Conservation (phyloP, 1,284 basidiomycete species). For the Vanrija humicola region DNA sequence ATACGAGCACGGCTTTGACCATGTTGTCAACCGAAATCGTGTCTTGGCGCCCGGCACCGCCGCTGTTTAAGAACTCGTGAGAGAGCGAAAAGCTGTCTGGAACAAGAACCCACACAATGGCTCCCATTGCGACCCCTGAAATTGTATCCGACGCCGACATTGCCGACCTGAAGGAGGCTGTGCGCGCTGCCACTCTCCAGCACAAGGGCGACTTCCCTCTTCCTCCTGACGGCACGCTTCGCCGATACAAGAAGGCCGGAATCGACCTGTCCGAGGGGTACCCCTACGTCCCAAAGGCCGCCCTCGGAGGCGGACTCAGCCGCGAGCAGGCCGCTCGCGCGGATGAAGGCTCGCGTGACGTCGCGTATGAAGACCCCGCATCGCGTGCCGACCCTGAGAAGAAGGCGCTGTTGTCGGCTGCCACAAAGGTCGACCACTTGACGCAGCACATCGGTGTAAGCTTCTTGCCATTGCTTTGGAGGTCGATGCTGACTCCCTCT, state of each 20-base stretch:
- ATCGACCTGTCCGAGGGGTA: constrained; percentile 37
- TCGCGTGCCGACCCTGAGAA: constrained; percentile 37
- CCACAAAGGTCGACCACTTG: constrained; percentile 31
- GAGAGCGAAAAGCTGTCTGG: too few species aligned
- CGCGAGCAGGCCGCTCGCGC: constrained; percentile 32
- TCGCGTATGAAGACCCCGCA: constrained; percentile 30
- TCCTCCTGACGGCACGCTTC: constrained; percentile 33
- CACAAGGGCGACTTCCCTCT: constrained; percentile 17
- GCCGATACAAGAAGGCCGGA: constrained; percentile 36
- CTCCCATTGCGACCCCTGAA: constrained; percentile 17
- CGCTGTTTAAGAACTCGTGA: too few species aligned
- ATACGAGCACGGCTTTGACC: too few species aligned
- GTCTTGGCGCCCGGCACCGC: too few species aligned
- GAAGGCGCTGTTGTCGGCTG: constrained; percentile 40
- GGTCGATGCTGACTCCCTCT: neutral
- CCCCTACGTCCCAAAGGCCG: constrained; percentile 36
- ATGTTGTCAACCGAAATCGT: too few species aligned
- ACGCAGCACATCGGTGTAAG: constrained; percentile 29
- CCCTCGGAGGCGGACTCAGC: constrained; percentile 19
- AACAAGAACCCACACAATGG: constrained; percentile 6
- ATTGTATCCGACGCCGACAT: constrained; percentile 12
- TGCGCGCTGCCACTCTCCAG: constrained; percentile 9
- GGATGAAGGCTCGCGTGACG: constrained; percentile 20
- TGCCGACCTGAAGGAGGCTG: constrained; percentile 19
- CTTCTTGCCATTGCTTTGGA: neutral